These are phyloP conservation scores for Magnolia changhungtana DNA, from an alignment of 164 flowering plant genomes.

Conservation along the genomic window DNA sequence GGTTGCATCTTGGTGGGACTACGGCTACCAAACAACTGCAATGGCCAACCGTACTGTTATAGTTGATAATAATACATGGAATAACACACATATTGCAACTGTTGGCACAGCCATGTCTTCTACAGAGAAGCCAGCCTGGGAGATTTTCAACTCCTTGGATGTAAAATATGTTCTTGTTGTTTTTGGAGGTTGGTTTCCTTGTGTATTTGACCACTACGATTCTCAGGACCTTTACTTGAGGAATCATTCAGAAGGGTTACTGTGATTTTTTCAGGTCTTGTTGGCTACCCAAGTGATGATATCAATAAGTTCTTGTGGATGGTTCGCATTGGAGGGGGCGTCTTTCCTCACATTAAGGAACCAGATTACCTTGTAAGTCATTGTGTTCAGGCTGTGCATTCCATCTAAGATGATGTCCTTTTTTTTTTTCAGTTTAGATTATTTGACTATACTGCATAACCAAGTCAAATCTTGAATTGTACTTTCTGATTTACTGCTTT, in stretches of 20 bases:
- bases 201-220: not conserved
- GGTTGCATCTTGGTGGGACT: conserved; percentile 99
- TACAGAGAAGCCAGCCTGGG: conserved; percentile 99
- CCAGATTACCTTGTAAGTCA: conserved; percentile 90
- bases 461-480: too few relatives aligned
- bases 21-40: conserved; percentile 98
- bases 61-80: conserved; percentile 99
- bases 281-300: conserved; percentile 99
- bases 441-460: too few relatives aligned
- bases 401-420: not conserved
- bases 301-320: conserved; percentile 98
- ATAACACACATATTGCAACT: conserved; percentile 98
- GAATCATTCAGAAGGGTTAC: conserved; percentile 12
- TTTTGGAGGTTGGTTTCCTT: conserved; percentile 76
- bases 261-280: conserved; percentile 60
- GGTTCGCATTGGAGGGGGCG: conserved; percentile 99
- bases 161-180: conserved; percentile 99
- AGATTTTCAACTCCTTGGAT: conserved; percentile 91
- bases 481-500: too few relatives aligned
- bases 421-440: not conserved
- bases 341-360: conserved; percentile 96
- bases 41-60: conserved; percentile 99
- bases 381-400: not conserved
- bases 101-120: conserved; percentile 99
- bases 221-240: not conserved